Evolutionary conservation across 2,329 filamentous ascomycete genomes (phyloP), one percentile per base, ranked within the genome.

Genomic region (Huntiella bhutanensis): DNA sequence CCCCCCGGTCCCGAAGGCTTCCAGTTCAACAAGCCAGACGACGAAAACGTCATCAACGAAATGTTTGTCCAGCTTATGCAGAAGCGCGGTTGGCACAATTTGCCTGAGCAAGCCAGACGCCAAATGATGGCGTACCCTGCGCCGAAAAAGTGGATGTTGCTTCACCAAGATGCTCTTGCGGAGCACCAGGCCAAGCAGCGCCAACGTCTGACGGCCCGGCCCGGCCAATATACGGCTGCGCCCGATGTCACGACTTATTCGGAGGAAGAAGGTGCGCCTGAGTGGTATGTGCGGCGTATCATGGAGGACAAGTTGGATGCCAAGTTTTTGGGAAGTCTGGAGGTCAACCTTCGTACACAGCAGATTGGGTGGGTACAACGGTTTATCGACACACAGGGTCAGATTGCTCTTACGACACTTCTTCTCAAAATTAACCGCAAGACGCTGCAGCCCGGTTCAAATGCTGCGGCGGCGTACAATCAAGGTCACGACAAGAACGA

Each of bases 71-170:
- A 85, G 45, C 67, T 98, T 53, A 96, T 98, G 91, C 83, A 93
- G 57, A 95, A 95, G 64, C 77, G 91, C 64, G 91, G 88, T 53
- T 96, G 87, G 84, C 91, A 94, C 64, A 92, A 92, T 61, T 67
- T 98, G 53, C 91, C 91, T 4, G 91, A 98, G 58, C 85, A 94
- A 64, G 91, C 91, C 28, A 77, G 82, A 54, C 73, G 88, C 51
- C 91, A 96, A 66, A 96, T 98, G 88, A 75, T 91, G 63, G 86
- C 86, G 34, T 96, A 98, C 59, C 84, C 87, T 11, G 75, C 91
- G 6, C 75, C 79, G 53, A 96, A 96, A 69, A 98, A 96, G 64
- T 98, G 91, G 91, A 95, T 86, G 1, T 67, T 98, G 50, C 82
- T 98, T 44, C 82, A 96, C 60, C 88, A 98, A 63, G 91, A 98